phyloP scores from a whole-genome alignment of 2,329 filamentous ascomycete genomes.

The Exophiala oligosperma region DNA sequence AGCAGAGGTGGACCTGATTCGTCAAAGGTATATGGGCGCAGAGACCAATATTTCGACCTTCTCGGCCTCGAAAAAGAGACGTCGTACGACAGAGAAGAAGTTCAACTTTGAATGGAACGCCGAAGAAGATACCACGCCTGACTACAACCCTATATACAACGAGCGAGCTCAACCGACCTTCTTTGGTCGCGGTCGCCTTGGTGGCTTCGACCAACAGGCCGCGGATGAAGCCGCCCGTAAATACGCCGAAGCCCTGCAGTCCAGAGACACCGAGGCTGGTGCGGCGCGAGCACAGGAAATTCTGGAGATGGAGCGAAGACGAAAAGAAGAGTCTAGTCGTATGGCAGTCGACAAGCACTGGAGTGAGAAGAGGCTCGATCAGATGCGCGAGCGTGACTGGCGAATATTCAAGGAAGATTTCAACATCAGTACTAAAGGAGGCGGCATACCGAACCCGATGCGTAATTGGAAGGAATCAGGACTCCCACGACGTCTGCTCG shows the following conservation, averaged over 20 bases:
- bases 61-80: slow-evolving; percentile 92
- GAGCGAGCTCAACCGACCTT: slow-evolving; percentile 66
- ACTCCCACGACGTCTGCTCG: slow-evolving; percentile 73
- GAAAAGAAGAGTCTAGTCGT: slow-evolving; percentile 69
- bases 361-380: slow-evolving; percentile 86
- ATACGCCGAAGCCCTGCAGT: slow-evolving; percentile 69
- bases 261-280: slow-evolving; percentile 74
- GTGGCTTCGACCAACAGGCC: slow-evolving; percentile 63
- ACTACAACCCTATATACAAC: slow-evolving; percentile 80
- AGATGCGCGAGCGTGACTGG: slow-evolving; percentile 98
- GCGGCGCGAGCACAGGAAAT: slow-evolving; percentile 74
- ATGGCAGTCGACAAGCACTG: slow-evolving; percentile 88
- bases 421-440: slow-evolving; percentile 92
- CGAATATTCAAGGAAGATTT: slow-evolving; percentile 99
- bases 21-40: slow-evolving; percentile 86
- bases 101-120: slow-evolving; percentile 99
- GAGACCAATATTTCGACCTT: slow-evolving; percentile 86
- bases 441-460: slow-evolving; percentile 92
- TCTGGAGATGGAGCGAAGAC: slow-evolving; percentile 78
- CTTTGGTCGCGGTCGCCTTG: slow-evolving; percentile 67
- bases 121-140: slow-evolving; percentile 85
- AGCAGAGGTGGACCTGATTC: slow-evolving; percentile 71
- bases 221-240: slow-evolving; percentile 53
- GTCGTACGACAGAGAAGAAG: slow-evolving; percentile 89
- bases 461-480: slow-evolving; percentile 86